Conservation (phyloP, 108 stramenopile genomes). For the Licmophora abbreviata region DNA sequence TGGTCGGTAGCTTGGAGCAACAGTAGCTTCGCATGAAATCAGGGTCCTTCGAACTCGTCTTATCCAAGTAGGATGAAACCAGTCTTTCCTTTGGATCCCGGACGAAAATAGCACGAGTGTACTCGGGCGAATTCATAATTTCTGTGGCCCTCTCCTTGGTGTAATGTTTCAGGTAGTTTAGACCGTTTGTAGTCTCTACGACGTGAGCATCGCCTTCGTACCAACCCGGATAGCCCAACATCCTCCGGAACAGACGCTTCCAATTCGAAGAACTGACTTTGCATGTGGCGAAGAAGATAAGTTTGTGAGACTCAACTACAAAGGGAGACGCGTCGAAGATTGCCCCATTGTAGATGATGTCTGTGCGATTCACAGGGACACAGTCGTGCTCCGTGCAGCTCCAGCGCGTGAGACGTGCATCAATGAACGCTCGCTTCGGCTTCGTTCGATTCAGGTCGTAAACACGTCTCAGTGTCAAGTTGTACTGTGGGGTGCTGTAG, state of each 20-base stretch:
- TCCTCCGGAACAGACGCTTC: conserved; percentile 41
- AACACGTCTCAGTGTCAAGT: too few species aligned
- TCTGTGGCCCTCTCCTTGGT: conserved; percentile 12
- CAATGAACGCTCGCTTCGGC: too few species aligned
- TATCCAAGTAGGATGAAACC: conserved; percentile 13
- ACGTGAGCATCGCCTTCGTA: conserved; percentile 4
- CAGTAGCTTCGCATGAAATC: conserved; percentile 10
- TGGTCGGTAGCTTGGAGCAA: too few species aligned
- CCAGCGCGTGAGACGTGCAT: too few species aligned
- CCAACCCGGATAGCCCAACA: conserved; percentile 39
- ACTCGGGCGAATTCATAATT: conserved; percentile 26
- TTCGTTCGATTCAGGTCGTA: too few species aligned
- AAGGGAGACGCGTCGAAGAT: conserved; percentile 15
- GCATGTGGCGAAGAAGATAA: conserved; percentile 44
- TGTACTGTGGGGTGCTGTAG: too few species aligned
- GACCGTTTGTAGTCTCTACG: conserved; percentile 20
- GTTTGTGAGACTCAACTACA: conserved; percentile 41
- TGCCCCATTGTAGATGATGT: not conserved
- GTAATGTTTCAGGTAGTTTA: conserved; percentile 29
- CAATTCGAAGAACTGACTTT: conserved; percentile 40
- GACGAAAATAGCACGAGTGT: conserved; percentile 39
- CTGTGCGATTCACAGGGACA: too few species aligned
- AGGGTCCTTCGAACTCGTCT: conserved; percentile 6
- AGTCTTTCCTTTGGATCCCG: conserved; percentile 25
- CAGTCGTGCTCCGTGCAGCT: too few species aligned